Base-by-base conservation (phyloP, 495 filamentous ascomycete genomes). In the Penicillium antarcticum region DNA sequence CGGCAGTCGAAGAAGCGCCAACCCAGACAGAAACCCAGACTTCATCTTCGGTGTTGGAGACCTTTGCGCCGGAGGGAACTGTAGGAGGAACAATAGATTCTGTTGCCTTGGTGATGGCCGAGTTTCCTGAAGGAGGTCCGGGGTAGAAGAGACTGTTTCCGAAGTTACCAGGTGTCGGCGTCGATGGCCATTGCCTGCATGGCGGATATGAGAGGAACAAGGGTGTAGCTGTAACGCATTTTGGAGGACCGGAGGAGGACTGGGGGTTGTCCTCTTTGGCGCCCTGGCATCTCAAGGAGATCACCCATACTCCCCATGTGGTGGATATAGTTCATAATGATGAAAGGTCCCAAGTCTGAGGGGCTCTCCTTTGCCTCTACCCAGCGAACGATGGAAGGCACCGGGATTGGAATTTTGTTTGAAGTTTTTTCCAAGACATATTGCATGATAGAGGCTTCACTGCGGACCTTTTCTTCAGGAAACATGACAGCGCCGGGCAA, bases 11-110 rank as follows among this genome's bases (percentile, higher is more conserved):
- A 1, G 52, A 52, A 5, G 51, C 45, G 18, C 56, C 56, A 33
- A 58, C 45, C 56, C 56, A 58, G n/a, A 58, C 41, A 13, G 56
- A 54, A 5, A 52, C 51, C 57, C 57, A 60, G 44, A 52, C 43
- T 29, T 55, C 45, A 29, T 60, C 57, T 16, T n/a, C 10, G 13
- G 34, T 4, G 13, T 51, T 41, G 8, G 41, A 32, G 7, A 45
- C 52, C 5, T 21, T 46, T 4, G 18, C 38, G 11, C 44, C 44
- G 5, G 37, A 24, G 3, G 57, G 57, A 13, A 55, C 57, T 11
- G 48, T 33, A 4, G 57, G 57, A n/a, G 57, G 52, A 11, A 48
- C 26, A 26, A 60, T 50, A 9, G 57, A 60, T 17, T 51, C 55
- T n/a, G 57, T 60, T 2, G 57, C 57, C 44, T 60, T 55, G 52